Evolutionary conservation across 1,139 yeast genomes (phyloP).

Genomic region (Diutina siamensis): DNA sequence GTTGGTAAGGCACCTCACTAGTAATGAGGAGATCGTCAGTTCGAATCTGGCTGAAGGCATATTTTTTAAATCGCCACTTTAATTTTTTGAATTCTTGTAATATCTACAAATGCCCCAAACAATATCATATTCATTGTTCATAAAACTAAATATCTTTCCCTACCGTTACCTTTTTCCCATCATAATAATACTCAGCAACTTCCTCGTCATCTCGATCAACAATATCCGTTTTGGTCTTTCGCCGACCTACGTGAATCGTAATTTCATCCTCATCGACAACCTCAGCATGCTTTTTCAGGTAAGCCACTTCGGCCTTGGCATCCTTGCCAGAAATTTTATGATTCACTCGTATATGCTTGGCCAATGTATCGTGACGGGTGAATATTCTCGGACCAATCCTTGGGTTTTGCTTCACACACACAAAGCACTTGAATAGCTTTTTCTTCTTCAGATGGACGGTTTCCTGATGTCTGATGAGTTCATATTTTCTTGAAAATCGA

Average conservation of each 20-base stretch:
- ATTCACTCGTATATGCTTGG: conserved; percentile 85
- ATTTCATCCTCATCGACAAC: conserved; percentile 16
- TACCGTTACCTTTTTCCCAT: not conserved
- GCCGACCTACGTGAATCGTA: conserved; percentile 22
- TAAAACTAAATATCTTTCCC: too few relatives aligned
- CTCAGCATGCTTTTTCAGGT: conserved; percentile 37
- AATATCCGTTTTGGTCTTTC: conserved; percentile 38
- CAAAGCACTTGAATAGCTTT: conserved; percentile 75
- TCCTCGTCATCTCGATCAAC: conserved; percentile 15
- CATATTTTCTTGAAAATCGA: conserved; percentile 87
- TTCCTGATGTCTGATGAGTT: conserved; percentile 88
- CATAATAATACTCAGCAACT: not conserved
- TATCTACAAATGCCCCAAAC: too few relatives aligned
- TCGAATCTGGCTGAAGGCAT: conserved; percentile 76
- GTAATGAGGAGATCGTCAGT: conserved; percentile 87
- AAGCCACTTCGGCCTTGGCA: conserved; percentile 45
- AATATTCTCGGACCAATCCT: conserved; percentile 55
- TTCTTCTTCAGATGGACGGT: conserved; percentile 88
- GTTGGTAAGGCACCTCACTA: conserved; percentile 85
- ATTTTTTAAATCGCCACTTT: conserved; percentile 12
- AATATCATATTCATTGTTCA: too few relatives aligned
- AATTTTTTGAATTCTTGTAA: not conserved
- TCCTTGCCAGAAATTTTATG: conserved; percentile 63
- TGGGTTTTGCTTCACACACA: conserved; percentile 60
- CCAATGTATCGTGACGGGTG: conserved; percentile 88